Base-by-base conservation (phyloP, 108 stramenopile species). In the Conticribra weissflogii region DNA sequence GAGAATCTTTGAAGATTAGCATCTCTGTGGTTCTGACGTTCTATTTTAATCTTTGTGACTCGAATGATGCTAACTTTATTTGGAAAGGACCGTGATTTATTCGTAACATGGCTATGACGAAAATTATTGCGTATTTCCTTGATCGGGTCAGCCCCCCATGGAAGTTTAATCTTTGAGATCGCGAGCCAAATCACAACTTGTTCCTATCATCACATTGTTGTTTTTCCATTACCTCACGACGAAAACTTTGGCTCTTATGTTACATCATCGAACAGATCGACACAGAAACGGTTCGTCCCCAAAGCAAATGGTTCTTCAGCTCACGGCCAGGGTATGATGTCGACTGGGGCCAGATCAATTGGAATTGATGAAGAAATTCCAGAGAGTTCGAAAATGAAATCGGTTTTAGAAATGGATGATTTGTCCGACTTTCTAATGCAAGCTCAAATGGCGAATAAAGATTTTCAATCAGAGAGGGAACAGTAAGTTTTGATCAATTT, bases 351-450 rank as follows among this genome's bases (percentile, higher is more conserved):
- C 17, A 79, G 71, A 46, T 77, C 76, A 18, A 85, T 93, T 57
- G 90, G 89, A 48, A 47, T 88, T 28, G 76, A 81, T 30, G 56
- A 60, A 0, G 53, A 41, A 41, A 12, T 72, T 14, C 17, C 69
- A 15, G 80, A 75, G 21, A 54, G 74, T 1, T 49, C 71, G 5
- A 79, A 79, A 44, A 89, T 88, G 68, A 81, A 79, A 49, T 93
- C 92, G 12, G 89, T 98, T 0, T 82, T 98, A 62, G 97, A 98
- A 67, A 86, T 94, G 59, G 86, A 85, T 67, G 86, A 94, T 69
- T 69, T 98, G 49, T 93, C 96, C 50, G 98, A 97, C 59, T 98
- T 98, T 82, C 79, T 98, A 56, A 72, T 85, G 22, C 92, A 93
- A 68, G 97, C 97, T 9, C 90, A 96, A 76, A 73, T 98, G 85